phyloP scores from a whole-genome alignment of 2,329 filamentous ascomycete species.

The Chrysoporthe puriensis region DNA sequence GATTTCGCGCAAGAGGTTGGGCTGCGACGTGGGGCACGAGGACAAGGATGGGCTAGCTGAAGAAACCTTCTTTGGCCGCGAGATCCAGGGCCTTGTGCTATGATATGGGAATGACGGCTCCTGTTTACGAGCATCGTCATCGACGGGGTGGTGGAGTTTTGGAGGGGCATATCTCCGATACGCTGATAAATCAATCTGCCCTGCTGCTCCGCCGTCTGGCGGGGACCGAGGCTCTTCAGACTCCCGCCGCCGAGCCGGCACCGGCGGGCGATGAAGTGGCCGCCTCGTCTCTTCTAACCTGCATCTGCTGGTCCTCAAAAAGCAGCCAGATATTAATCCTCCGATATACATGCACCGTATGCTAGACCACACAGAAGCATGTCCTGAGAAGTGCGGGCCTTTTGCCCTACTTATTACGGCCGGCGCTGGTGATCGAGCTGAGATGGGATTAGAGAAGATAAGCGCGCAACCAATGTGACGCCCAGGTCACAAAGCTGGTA shows the following conservation, averaged over 20 bases:
- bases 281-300: not conserved
- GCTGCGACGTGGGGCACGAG: not conserved
- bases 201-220: not conserved
- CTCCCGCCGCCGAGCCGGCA: constrained; percentile 19
- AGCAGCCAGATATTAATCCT: not conserved
- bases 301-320: not conserved
- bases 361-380: not conserved
- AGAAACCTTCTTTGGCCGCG: not conserved
- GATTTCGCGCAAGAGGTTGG: not conserved
- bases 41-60: not conserved
- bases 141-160: constrained; percentile 19
- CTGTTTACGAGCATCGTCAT: constrained; percentile 23
- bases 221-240: constrained; percentile 15
- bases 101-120: not conserved
- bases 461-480: not conserved
- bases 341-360: not conserved
- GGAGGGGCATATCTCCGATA: constrained; percentile 20
- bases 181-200: constrained; percentile 27
- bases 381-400: not conserved
- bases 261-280: not conserved
- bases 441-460: not conserved
- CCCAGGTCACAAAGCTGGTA: not conserved
- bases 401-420: not conserved
- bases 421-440: not conserved
- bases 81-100: not conserved